These are phyloP conservation scores for Emydomyces testavorans DNA, from an alignment of 2,329 filamentous ascomycete species.

Conservation along the genomic window DNA sequence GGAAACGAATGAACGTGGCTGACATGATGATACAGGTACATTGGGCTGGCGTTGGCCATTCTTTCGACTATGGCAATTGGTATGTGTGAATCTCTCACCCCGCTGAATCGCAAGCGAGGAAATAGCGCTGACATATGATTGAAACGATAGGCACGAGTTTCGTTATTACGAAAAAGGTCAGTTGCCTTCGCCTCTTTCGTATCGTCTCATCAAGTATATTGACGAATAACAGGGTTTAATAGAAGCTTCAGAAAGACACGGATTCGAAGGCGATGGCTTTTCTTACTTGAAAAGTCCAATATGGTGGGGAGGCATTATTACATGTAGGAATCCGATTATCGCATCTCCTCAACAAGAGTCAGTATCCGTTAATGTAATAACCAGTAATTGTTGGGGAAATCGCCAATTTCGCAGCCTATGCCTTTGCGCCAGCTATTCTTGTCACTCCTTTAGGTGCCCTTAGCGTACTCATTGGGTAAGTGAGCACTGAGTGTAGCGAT, in stretches of 20 bases:
- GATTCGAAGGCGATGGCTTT: constrained; percentile 93
- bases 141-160: constrained; percentile 67
- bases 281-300: constrained; percentile 87
- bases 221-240: constrained; percentile 58
- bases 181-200: constrained; percentile 18
- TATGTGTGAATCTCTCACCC: constrained; percentile 18
- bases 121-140: constrained; percentile 9
- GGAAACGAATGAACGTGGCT: background rate
- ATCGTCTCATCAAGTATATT: constrained; percentile 18
- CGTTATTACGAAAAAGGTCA: constrained; percentile 96
- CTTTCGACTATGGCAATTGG: constrained; percentile 40
- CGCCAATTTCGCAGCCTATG: constrained; percentile 96
- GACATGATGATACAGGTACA: constrained; percentile 28
- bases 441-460: constrained; percentile 90
- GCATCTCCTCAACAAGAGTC: background rate
- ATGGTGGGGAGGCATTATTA: constrained; percentile 93
- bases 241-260: constrained; percentile 79
- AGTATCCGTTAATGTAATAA: constrained; percentile 8
- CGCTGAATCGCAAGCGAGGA: background rate
- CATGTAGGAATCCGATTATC: constrained; percentile 48
- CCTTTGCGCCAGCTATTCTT: constrained; percentile 95
- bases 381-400: constrained; percentile 84
- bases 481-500: background rate
- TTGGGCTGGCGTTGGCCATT: constrained; percentile 38
- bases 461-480: constrained; percentile 75